These are phyloP conservation scores for Scalesia atractyloides DNA, from an alignment of 129 eudicot genomes.

Conservation along the genomic window DNA sequence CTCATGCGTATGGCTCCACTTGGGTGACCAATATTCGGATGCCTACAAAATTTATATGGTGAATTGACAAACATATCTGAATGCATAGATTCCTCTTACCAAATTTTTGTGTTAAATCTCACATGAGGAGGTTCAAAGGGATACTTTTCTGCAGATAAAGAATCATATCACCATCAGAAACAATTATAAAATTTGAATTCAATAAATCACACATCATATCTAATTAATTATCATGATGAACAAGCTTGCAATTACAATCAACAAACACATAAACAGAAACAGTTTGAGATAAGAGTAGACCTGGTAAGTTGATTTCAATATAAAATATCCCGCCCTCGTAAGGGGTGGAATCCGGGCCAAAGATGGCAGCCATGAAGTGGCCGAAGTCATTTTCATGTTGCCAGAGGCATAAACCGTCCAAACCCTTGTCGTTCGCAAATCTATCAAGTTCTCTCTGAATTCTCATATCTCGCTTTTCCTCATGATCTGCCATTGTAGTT, in stretches of 20 bases:
- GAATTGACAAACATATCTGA: not conserved
- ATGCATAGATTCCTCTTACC: conserved; percentile 9
- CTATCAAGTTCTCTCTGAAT: conserved; percentile 14
- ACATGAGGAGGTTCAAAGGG: conserved; percentile 27
- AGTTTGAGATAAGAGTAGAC: conserved; percentile 19
- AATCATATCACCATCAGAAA: conserved; percentile 2
- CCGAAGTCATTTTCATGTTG: conserved; percentile 33
- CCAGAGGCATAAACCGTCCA: conserved; percentile 1
- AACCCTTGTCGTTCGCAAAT: not conserved
- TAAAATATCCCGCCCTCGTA: conserved; percentile 71
- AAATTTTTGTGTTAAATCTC: conserved; percentile 25
- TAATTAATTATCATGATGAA: too few species aligned
- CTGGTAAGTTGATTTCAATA: conserved; percentile 72
- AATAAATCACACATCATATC: not conserved
- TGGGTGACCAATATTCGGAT: conserved; percentile 23
- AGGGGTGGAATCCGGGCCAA: conserved; percentile 72
- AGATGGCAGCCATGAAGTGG: conserved; percentile 57
- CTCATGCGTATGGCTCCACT: conserved; percentile 11
- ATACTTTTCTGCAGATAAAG: conserved; percentile 16
- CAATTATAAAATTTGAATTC: not conserved
- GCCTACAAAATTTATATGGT: conserved; percentile 21
- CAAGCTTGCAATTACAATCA: too few species aligned
- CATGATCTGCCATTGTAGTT: conserved; percentile 1
- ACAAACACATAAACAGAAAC: not conserved
- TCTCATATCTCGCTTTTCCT: not conserved